Conservation (phyloP, 257 asterid genomes). For the Nicotiana otophora region DNA sequence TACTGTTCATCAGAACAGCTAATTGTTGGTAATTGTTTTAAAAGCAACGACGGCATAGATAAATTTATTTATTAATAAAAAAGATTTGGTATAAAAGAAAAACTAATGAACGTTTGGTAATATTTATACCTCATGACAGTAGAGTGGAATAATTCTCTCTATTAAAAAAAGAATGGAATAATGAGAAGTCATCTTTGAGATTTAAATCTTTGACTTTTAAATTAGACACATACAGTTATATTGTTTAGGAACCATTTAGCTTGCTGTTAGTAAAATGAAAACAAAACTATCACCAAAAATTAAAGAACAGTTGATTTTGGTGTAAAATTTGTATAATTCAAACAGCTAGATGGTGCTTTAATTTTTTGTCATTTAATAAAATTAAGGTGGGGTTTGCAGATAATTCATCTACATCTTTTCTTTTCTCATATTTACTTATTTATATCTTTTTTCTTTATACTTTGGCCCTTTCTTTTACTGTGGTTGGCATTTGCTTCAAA, state of each 20-base stretch:
- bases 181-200: neutral
- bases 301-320: no score
- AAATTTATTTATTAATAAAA: neutral
- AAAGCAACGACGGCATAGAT: neutral
- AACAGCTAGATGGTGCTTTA: neutral
- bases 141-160: neutral
- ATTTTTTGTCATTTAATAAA: neutral
- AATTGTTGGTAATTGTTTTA: neutral
- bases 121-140: neutral
- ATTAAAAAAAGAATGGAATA: neutral
- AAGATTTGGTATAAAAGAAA: neutral
- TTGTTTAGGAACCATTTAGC: neutral
- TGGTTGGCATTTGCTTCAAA: neutral
- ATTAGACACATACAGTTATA: neutral
- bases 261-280: neutral
- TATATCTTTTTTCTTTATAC: neutral
- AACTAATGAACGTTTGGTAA: neutral
- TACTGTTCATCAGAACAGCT: neutral
- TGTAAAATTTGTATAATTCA: neutral
- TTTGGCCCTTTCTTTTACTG: neutral
- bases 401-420: neutral
- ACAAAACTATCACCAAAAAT: no score
- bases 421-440: neutral
- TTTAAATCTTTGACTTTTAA: neutral
- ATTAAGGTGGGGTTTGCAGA: neutral